Evolutionary conservation across 495 filamentous ascomycete species (phyloP).

Genomic region (Neurospora terricola): DNA sequence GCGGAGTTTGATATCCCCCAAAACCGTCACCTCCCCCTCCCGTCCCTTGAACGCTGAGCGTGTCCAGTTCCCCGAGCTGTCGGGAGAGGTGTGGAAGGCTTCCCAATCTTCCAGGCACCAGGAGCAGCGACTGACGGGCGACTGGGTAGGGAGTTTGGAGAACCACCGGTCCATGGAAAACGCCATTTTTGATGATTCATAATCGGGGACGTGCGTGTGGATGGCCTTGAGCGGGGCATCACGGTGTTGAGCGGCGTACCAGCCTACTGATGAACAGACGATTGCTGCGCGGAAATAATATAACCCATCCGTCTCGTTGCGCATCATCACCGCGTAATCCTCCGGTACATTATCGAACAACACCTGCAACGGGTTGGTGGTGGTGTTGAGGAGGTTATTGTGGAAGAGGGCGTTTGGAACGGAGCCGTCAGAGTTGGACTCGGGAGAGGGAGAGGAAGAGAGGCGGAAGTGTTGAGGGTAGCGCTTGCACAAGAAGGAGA

Average conservation of each 20-base stretch:
- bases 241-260: slow-evolving; percentile 70
- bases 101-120: slow-evolving; percentile 76
- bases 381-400: slow-evolving; percentile 60
- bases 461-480: slow-evolving; percentile 76
- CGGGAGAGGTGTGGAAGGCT: slow-evolving; percentile 49
- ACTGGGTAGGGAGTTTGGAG: slow-evolving; percentile 61
- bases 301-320: slow-evolving; percentile 57
- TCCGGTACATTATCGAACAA: slow-evolving; percentile 79
- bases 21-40: slow-evolving; percentile 38
- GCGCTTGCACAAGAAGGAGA: slow-evolving; percentile 69
- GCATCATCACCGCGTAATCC: slow-evolving; percentile 75
- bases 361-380: slow-evolving; percentile 59
- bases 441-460: slow-evolving; percentile 5
- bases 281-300: slow-evolving; percentile 74
- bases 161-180: slow-evolving; percentile 91
- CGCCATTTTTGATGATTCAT: slow-evolving; percentile 70
- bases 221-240: slow-evolving; percentile 65
- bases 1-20: slow-evolving; percentile 59
- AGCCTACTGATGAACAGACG: slow-evolving; percentile 72
- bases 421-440: background rate
- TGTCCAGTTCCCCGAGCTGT: slow-evolving; percentile 6
- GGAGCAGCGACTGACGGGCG: slow-evolving; percentile 77
- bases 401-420: slow-evolving; percentile 38
- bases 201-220: slow-evolving; percentile 72
- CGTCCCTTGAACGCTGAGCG: slow-evolving; percentile 11